Evolutionary conservation across 192 early-diverging fungal genomes (phyloP), one percentile per base, ranked within the genome.

Genomic region (Entophlyctis luteolus): DNA sequence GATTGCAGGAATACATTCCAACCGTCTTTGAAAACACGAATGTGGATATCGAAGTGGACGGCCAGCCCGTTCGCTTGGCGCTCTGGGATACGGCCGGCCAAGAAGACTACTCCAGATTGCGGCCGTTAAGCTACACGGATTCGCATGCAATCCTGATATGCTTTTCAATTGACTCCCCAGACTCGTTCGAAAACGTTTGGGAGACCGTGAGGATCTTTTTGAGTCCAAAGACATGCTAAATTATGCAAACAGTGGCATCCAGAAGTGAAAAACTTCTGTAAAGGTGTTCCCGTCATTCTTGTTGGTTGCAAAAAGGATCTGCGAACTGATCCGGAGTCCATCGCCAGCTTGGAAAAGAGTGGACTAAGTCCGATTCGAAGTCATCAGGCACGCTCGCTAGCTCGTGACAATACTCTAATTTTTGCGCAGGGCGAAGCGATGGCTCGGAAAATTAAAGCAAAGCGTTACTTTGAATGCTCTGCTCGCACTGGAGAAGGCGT

Each of bases 71-170:
- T 8, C 89, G 91, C 73, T 77, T 96, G 35, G 89, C 88, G 35
- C 78, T 96, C 22, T 96, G 93, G 93, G 94, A 96, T 82, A 95
- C 94, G 55, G 92, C 93, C 35, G 93, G 85, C 31, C 93, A 95
- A 68, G 93, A 96, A 76, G 93, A 93, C 72, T 95, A 93, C 71
- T 89, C 93, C 79, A 88, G 92, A 53, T 78, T 96, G 65, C 87
- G 94, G 38, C 86, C 89, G 28, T 77, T 95, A 62, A 91, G 86
- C 28, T 96, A 95, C 67, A 87, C 93, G 14, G 91, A 91, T 72
- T 86, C 92, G 36, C 77, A 93, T 72, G 90, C 92, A 39, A 87
- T 96, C 53, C 79, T 96, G 52, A 90, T 96, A 66, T 92, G 90
- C 76, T 96, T 93, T 69, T 81, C 90, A 54, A 82, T 95, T 46